Base-by-base conservation (phyloP, 2,329 filamentous ascomycete species). In the Geosmithia morbida region DNA sequence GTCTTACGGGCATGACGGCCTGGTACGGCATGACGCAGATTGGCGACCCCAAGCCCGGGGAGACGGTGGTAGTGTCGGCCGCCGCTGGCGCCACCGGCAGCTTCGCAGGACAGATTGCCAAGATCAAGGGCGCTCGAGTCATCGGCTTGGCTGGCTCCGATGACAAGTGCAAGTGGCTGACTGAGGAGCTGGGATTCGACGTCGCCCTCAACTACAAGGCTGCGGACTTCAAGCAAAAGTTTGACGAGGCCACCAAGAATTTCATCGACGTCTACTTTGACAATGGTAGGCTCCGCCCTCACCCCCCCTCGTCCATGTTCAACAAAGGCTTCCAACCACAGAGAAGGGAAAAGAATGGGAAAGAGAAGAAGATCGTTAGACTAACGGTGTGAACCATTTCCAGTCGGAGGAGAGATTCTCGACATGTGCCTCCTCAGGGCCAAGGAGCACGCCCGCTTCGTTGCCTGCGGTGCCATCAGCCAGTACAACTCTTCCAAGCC, bases 71-170 rank as follows among this genome's bases (percentile, higher is more conserved):
- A 7, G 81, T 90, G 0, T 84, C 79, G 8, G 85, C 83, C 7
- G 85, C 85, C 2, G 85, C 85, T 0, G 85, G 85, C 2, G 85
- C 85, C 0, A 89, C 85, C 0, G 85, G 85, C 1, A 83, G 75
- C 56, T 76, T 89, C 1, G 85, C 78, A 0, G 84, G 83, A 0
- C 85, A 90, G 64, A 86, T 89, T 53, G 83, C 83, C 17, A 87
- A 86, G 68, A 65, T 87, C 47, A 78, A 79, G 61, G 85, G 82
- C 13, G 65, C 66, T 44, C 54, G 70, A 2, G 77, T 86, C 13
- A 61, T 83, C 19, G 83, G 82, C 7, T 69, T 86, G 51, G 80
- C 80, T 1, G 83, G 83, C 0, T 74, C 70, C 47, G 71, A 77
- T 37, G 77, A 82, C 39, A 87, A 87, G 66, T 84, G 77, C 54